A percentile compares a stretch with the other conserved stretches of the same genome.
These are phyloP conservation scores for Starmera stellimalicola DNA, from an alignment of 1,139 yeast genomes.

Conservation along the genomic window DNA sequence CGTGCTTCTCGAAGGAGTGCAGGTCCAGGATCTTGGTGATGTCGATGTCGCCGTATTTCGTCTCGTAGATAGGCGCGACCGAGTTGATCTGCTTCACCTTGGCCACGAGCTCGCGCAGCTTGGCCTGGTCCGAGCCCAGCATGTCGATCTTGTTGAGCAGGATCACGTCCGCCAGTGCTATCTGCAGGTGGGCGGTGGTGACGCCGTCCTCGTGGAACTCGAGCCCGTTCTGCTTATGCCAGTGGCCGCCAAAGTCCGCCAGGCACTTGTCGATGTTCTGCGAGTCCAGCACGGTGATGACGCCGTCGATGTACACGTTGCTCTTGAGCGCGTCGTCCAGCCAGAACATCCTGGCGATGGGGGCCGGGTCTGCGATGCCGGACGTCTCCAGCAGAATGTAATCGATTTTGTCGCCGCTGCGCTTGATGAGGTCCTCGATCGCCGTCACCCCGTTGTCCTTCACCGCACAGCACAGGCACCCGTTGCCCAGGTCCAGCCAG, in stretches of 20 bases:
- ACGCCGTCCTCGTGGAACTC: slow-evolving; percentile 37
- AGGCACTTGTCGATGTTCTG: slow-evolving; percentile 58
- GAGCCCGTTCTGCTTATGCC: slow-evolving; percentile 37
- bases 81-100: slow-evolving; percentile 51
- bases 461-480: slow-evolving; percentile 93
- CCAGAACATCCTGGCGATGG: slow-evolving; percentile 97
- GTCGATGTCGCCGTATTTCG: slow-evolving; percentile 66
- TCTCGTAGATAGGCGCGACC: slow-evolving; percentile 55
- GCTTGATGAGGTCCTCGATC: slow-evolving; percentile 75
- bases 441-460: slow-evolving; percentile 93
- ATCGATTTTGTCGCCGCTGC: slow-evolving; percentile 68
- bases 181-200: slow-evolving; percentile 82
- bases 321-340: slow-evolving; percentile 81
- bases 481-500: slow-evolving; percentile 94
- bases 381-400: slow-evolving; percentile 88
- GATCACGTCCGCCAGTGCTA: slow-evolving; percentile 81
- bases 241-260: slow-evolving; percentile 64
- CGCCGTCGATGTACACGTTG: slow-evolving; percentile 84
- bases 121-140: slow-evolving; percentile 21
- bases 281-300: slow-evolving; percentile 83
- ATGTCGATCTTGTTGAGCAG: slow-evolving; percentile 70
- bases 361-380: slow-evolving; percentile 98
- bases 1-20: slow-evolving; percentile 62
- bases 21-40: slow-evolving; percentile 59
- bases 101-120: slow-evolving; percentile 11